Base-by-base conservation (phyloP, 768 basidiomycete species). In the Podaxis sp. region DNA sequence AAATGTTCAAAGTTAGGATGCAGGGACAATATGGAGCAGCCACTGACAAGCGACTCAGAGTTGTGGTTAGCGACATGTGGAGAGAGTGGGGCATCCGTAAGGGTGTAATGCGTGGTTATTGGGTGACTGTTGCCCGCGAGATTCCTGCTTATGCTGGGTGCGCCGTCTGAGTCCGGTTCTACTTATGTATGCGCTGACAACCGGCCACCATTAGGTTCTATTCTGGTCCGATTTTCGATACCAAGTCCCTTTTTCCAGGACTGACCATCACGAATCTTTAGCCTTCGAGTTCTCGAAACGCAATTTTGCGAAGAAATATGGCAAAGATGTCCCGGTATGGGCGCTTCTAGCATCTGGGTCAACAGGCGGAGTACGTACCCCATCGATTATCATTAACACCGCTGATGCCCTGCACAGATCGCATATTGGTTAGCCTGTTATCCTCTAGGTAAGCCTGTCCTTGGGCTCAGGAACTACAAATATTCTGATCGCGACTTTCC, bases 1-100 rank as follows among this genome's bases (percentile, higher is more conserved):
- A 99, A 75, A 93, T 98, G 91, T 98, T 98, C 80, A 98, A 99
- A 76, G 93, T 98, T 29, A 84, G 93, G 17, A 97, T 97, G 96
- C 96, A 97, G 75, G 95, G 91, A 6, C 93, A 98, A 71, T 96
- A 97, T 67, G 96, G 96, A 11, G 82, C 80, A 3, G 80, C 85
- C 12, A 81, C 83, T 8, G 95, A 98, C 72, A 90, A 96, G 73
- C 83, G 85, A 43, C 79, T 99, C 27, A 76, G 88, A 38, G 81
- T 77, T 7, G 82, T 98, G 8, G 85, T 84, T 15, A 77, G 76
- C 22, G 94, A 96, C 66, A 93, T 95, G 88, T 97, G 93, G 89
- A 74, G 70, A 33, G 77, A 93, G 64, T 94, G 89, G 83, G 96
- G 97, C 0, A 87, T 98, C 65, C 77, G 86, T 58, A 81, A 86